A percentile compares a stretch with the other conserved stretches of the same genome.
phyloP scores from a whole-genome alignment of 78 protist genomes.

The Dictyostelium purpureum region DNA sequence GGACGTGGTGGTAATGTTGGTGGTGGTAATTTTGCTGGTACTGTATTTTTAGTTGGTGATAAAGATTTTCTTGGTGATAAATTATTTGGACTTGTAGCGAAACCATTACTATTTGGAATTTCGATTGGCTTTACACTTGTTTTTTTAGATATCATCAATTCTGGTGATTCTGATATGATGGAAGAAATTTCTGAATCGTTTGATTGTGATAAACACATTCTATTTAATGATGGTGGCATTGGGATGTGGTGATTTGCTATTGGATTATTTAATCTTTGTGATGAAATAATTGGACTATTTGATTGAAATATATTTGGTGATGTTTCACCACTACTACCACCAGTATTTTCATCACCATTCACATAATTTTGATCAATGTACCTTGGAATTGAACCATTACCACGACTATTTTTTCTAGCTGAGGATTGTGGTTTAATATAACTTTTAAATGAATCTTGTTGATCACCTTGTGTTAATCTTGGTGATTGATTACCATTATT shows the following conservation, averaged over 20 bases:
- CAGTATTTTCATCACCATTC: background rate
- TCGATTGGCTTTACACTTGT: background rate
- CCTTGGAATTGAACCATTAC: background rate
- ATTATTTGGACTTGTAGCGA: too few species aligned
- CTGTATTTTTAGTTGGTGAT: background rate
- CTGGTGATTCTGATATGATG: background rate
- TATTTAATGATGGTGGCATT: background rate
- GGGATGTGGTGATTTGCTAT: too few species aligned
- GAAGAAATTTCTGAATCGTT: constrained; percentile 1
- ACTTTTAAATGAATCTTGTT: background rate
- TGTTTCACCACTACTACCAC: background rate
- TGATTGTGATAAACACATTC: background rate
- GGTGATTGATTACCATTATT: background rate
- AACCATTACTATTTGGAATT: background rate
- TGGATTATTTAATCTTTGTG: constrained; percentile 20
- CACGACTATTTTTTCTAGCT: constrained; percentile 7
- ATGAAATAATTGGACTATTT: constrained; percentile 1
- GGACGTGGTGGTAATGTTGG: background rate
- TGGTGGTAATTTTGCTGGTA: background rate
- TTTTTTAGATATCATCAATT: background rate
- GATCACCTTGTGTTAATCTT: background rate
- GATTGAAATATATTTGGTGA: background rate
- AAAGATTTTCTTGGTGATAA: background rate
- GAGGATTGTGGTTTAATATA: constrained; percentile 3
- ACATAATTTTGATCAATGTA: background rate